Evolutionary conservation across 139 green algal species (phyloP).

Genomic region (Chlamydomonas eustigma): DNA sequence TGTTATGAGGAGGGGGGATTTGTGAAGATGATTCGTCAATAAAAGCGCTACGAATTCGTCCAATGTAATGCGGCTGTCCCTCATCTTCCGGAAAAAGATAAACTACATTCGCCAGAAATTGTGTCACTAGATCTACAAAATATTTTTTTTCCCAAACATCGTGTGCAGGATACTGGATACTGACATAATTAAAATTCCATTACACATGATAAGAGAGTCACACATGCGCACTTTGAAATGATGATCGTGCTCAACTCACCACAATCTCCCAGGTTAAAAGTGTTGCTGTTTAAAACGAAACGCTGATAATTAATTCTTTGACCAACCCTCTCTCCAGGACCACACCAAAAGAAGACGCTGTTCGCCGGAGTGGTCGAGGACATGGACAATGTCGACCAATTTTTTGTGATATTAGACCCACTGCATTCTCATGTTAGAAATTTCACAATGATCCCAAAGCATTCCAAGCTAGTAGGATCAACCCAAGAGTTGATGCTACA

Average conservation of each 20-base stretch:
- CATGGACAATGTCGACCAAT: too few species aligned
- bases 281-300: conserved; percentile 12
- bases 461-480: too few species aligned
- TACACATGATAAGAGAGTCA: too few species aligned
- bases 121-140: too few species aligned
- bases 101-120: conserved; percentile 18
- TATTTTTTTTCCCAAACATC: too few species aligned
- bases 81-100: conserved; percentile 55
- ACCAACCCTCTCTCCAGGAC: background rate
- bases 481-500: too few species aligned
- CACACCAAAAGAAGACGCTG: conserved; percentile 21
- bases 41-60: conserved; percentile 34
- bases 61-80: conserved; percentile 43
- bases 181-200: too few species aligned
- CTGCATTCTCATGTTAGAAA: too few species aligned
- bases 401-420: too few species aligned
- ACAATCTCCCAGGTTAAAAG: conserved; percentile 11
- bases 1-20: conserved; percentile 36
- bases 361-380: conserved; percentile 10
- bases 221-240: too few species aligned
- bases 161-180: too few species aligned
- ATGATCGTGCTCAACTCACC: conserved; percentile 7
- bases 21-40: conserved; percentile 29
- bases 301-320: conserved; percentile 11
- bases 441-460: too few species aligned